phyloP scores from a whole-genome alignment of 306 rosid species.

The Prunus padus region DNA sequence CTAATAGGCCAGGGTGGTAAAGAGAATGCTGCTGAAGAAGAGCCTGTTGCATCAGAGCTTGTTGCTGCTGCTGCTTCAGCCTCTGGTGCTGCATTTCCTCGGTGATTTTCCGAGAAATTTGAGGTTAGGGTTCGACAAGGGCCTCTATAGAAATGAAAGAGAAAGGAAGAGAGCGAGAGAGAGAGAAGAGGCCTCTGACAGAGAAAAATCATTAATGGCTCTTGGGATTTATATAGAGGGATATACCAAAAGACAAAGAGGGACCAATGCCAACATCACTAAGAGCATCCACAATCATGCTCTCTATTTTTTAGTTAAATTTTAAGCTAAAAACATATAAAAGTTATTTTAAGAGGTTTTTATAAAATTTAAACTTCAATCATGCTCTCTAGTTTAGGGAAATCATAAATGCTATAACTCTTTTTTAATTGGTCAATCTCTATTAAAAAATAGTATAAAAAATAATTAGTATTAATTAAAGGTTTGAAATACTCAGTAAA shows the following conservation, averaged over 20 bases:
- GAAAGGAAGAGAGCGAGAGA: background rate
- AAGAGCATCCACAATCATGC: too few species aligned
- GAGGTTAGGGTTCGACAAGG: conserved; percentile 66
- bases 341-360: too few species aligned
- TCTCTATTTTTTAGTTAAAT: too few species aligned
- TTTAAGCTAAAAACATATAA: too few species aligned
- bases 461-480: too few species aligned
- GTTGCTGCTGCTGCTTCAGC: conserved; percentile 89
- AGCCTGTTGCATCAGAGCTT: conserved; percentile 99
- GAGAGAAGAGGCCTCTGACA: conserved; percentile 29
- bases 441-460: too few species aligned
- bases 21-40: conserved; percentile 94
- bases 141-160: conserved; percentile 27
- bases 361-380: too few species aligned
- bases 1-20: conserved; percentile 91
- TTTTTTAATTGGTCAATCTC: too few species aligned
- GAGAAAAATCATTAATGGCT: conserved; percentile 2
- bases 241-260: background rate
- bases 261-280: background rate
- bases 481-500: too few species aligned
- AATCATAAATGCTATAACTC: too few species aligned
- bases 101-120: conserved; percentile 36
- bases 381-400: too few species aligned
- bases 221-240: background rate
- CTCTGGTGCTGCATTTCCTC: conserved; percentile 92